Base-by-base conservation (phyloP, 2,329 filamentous ascomycete genomes). In the Saccharata proteae region DNA sequence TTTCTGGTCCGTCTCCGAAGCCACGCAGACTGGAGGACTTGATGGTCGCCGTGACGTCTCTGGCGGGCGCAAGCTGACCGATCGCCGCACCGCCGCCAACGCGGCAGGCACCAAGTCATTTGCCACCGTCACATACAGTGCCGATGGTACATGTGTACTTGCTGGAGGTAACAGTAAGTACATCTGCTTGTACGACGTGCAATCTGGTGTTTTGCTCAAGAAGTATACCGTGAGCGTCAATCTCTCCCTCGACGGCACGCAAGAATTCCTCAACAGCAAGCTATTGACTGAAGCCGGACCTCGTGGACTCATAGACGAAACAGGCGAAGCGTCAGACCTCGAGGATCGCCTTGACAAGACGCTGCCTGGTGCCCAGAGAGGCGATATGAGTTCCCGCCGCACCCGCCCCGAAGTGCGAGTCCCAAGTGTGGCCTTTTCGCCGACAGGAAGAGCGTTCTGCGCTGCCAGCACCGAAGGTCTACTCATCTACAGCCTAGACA, bases 131-230 rank as follows among this genome's bases (percentile, higher is more conserved):
- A 74, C 73, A 32, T 98, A 96, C 60, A 93, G 85, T 52, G 80
- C 83, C 1, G 90, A 98, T 50, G 90, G 90, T 9, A 81, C 75
- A 39, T 94, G 90, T 46, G 66, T 98, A 8, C 65, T 98, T 23
- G 90, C 88, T 1, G 86, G 75, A 28, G 90, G 90, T 18, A 93
- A 90, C 65, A 94, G 85, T 75, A 98, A 98, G 61, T 94, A 93
- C 55, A 94, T 98, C 31, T 96, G 90, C 52, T 58, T 98, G 36
- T 98, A 98, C 59, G 88, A 92, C n/a, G 83, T 93, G 18, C 76
- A 77, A 36, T 93, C 88, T 1, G 85, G 90, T 54, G 84, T 90
- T 1, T 63, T 98, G 8, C 65, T 96, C 34, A 93, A 92, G 55
- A 94, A 94, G 52, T 98, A 80, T 51, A 94, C 88, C 2, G 86